A percentile compares a stretch with the other conserved stretches of the same genome.
Conservation (phyloP, 768 basidiomycete species). For the Russula earlei region DNA sequence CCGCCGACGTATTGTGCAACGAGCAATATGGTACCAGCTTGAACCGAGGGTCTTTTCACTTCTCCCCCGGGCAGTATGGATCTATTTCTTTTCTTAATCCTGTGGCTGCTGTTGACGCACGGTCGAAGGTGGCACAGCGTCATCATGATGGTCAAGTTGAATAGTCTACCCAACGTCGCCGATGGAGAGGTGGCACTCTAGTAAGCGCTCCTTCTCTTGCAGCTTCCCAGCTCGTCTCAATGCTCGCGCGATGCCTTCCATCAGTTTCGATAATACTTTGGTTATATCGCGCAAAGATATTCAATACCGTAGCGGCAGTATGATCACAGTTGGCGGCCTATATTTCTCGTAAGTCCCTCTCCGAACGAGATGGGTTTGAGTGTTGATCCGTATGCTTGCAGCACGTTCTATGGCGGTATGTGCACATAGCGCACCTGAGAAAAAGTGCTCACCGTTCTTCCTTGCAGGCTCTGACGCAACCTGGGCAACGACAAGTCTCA, state of each 20-base stretch:
- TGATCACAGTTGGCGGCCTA: constrained; percentile 53
- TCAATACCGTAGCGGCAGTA: constrained; percentile 47
- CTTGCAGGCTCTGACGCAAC: constrained; percentile 46
- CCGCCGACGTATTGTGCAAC: constrained; percentile 53
- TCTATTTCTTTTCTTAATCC: constrained; percentile 1
- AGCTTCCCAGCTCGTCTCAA: neutral
- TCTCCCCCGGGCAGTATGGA: constrained; percentile 52
- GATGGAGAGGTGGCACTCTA: constrained; percentile 67
- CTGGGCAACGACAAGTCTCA: constrained; percentile 62
- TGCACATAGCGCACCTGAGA: neutral
- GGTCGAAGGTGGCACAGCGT: constrained; percentile 54
- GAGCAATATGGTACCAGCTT: constrained; percentile 71
- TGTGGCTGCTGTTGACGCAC: neutral
- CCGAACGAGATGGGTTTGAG: neutral
- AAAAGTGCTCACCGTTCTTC: constrained; percentile 6
- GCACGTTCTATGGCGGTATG: constrained; percentile 76
- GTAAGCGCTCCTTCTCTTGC: constrained; percentile 33
- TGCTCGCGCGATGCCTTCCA: neutral
- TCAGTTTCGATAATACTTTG: constrained; percentile 59
- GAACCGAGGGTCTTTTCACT: constrained; percentile 54
- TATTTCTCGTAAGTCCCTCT: constrained; percentile 52
- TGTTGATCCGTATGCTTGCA: constrained; percentile 22
- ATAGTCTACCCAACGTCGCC: constrained; percentile 53
- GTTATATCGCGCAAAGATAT: constrained; percentile 52
- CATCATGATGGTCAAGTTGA: constrained; percentile 67